These are phyloP conservation scores for Brassica hybrid DNA, from an alignment of 441 rosid species.

Conservation along the genomic window DNA sequence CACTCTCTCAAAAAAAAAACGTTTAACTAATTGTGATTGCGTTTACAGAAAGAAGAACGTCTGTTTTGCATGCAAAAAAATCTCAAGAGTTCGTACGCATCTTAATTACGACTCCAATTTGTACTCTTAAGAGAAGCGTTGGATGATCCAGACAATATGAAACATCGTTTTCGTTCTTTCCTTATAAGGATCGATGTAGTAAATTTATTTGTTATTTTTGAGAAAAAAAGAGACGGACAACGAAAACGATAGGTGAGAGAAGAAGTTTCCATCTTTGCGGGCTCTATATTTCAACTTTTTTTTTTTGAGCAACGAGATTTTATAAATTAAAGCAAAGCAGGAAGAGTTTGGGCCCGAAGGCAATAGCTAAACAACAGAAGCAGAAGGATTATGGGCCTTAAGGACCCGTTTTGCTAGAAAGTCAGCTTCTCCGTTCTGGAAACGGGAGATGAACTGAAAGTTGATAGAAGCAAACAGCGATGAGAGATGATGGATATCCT, in stretches of 20 bases:
- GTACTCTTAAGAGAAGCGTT: neutral
- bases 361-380: no score
- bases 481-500: no score
- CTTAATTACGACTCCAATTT: slow-evolving; percentile 20
- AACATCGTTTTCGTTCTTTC: slow-evolving; percentile 5
- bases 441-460: no score
- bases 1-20: slow-evolving; percentile 13
- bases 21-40: slow-evolving; percentile 26
- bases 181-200: slow-evolving; percentile 11
- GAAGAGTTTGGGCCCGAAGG: no score
- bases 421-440: no score
- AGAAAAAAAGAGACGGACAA: neutral
- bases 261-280: slow-evolving; percentile 18
- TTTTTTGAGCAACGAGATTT: no score
- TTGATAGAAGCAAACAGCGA: no score
- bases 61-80: slow-evolving; percentile 24
- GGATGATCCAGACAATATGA: slow-evolving; percentile 5
- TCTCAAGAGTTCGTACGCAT: slow-evolving; percentile 9
- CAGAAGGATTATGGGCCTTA: no score
- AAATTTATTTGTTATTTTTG: neutral
- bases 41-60: slow-evolving; percentile 6
- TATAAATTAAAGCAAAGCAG: no score
- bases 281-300: neutral
- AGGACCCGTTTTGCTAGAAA: no score
- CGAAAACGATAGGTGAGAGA: neutral